Evolutionary conservation across 2,329 filamentous ascomycete species (phyloP), one percentile per base, ranked within the genome.

Genomic region (Sclerotinia nivalis): DNA sequence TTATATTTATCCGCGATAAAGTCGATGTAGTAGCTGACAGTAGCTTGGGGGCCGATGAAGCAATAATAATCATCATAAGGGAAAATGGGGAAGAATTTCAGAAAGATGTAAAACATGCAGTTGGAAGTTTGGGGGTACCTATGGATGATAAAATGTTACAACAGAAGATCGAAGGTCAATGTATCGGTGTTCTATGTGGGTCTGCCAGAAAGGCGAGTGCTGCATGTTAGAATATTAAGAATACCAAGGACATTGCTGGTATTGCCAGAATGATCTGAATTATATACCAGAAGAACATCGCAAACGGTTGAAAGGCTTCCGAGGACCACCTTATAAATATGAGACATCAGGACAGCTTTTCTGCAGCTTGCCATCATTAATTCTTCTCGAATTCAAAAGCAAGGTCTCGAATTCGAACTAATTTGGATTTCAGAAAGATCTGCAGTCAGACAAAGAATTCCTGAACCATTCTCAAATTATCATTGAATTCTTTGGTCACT

Each of bases 101-200:
- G 60, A 84, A 82, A 72, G 81, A 85, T 74, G 77, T 86, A 50
- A 75, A 81, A 68, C 82, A 86, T 78, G 84, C 84, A 4, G 79
- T 86, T 54, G 84, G 84, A 2, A 86, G 83, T 72, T 72, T 85
- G 49, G 79, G 84, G 69, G 80, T 81, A 22, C 84, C 84, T 0
- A 79, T 86, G 80, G 82, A 79, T 5, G 80, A 83, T 68, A 76
- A 76, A 1, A 80, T 84, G 70, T 73, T 87, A 47, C 78, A 80
- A 69, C 80, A 78, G 62, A 87, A 87, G 74, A 86, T 86, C 66
- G 70, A 83, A 31, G 83, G 84, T 71, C 84, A 86, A 72, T 81
- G 80, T 47, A 72, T 75, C 7, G 73, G 77, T 3, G 79, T 84
- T 28, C 74, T 86, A n/a, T 83, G 83, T 0, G 66, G 76, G 4